A percentile compares a stretch with the other conserved stretches of the same genome.
Conservation (phyloP, 2,329 filamentous ascomycete species). For the Parastagonospora nodorum region DNA sequence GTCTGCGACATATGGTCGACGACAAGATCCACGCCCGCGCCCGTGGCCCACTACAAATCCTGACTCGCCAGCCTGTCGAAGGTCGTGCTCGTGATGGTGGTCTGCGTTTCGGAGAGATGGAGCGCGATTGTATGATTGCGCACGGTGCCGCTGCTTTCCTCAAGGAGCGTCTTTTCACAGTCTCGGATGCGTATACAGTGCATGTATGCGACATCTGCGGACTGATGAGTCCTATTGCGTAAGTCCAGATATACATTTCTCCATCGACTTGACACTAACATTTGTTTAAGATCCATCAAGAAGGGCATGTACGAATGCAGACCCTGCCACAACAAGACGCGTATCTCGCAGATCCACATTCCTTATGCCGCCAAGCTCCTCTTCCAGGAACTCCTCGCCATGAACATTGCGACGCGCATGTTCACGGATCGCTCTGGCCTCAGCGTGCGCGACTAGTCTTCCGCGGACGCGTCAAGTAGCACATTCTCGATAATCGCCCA, state of each 20-base stretch:
- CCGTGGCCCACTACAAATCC: conserved; percentile 92
- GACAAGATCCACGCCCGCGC: conserved; percentile 99
- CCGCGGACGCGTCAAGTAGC: too few species aligned
- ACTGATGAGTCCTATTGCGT: conserved; percentile 98
- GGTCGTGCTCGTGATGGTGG: conserved; percentile 98
- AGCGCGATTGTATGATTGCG: conserved; percentile 99
- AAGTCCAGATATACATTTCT: conserved; percentile 57
- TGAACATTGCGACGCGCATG: conserved; percentile 98
- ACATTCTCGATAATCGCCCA: neutral
- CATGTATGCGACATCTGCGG: conserved; percentile 99
- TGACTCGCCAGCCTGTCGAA: conserved; percentile 96
- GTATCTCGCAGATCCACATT: conserved; percentile 96
- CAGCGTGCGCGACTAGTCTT: conserved; percentile 60
- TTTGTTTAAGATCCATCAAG: conserved; percentile 73
- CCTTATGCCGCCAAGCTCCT: conserved; percentile 97
- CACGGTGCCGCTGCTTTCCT: conserved; percentile 96
- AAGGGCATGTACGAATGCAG: conserved; percentile 97
- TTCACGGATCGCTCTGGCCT: conserved; percentile 85
- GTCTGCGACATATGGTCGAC: conserved; percentile 98
- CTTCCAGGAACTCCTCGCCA: conserved; percentile 96
- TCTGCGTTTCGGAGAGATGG: conserved; percentile 99
- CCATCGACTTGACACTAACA: conserved; percentile 8
- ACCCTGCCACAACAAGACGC: conserved; percentile 98
- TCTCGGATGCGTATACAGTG: conserved; percentile 96
- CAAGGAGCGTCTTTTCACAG: conserved; percentile 96